phyloP scores from a whole-genome alignment of 2,329 filamentous ascomycete species.

The Rhynchosporium secalis region DNA sequence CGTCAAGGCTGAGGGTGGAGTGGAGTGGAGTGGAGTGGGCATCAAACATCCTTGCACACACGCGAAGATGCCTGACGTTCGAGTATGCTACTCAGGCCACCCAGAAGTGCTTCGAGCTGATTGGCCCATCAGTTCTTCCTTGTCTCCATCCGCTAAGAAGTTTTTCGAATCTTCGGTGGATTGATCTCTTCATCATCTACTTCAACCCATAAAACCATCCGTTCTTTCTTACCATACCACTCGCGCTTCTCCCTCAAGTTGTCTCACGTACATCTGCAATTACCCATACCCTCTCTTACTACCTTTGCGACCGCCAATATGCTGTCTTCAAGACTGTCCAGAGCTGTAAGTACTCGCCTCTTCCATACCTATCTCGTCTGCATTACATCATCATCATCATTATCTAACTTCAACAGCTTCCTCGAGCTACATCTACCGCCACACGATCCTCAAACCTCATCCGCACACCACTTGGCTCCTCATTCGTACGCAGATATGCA shows the following conservation, averaged over 20 bases:
- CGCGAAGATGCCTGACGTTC: constrained; percentile 10
- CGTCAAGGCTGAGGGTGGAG: constrained; percentile 13
- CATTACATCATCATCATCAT: constrained; percentile 35
- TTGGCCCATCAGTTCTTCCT: not conserved
- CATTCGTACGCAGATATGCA: constrained; percentile 76
- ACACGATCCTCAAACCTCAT: constrained; percentile 66
- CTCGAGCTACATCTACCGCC: constrained; percentile 70
- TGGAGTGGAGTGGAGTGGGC: not conserved
- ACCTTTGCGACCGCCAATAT: constrained; percentile 51
- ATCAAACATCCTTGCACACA: not conserved
- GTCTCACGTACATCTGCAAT: constrained; percentile 10
- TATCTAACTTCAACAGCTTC: constrained; percentile 58
- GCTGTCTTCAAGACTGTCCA: constrained; percentile 70
- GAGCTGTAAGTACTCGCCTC: constrained; percentile 63
- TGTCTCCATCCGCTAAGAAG: not conserved
- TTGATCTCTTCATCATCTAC: not conserved
- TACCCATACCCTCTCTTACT: constrained; percentile 14
- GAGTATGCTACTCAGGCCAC: not conserved
- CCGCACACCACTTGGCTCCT: constrained; percentile 69
- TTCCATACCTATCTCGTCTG: constrained; percentile 11
- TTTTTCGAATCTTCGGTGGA: constrained; percentile 2
- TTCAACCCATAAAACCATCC: constrained; percentile 8
- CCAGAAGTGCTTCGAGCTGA: not conserved
- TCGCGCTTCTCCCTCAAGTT: not conserved
- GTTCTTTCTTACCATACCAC: constrained; percentile 13